Evolutionary conservation across 2,329 filamentous ascomycete genomes (phyloP), one percentile per base, ranked within the genome.

Genomic region (Teratosphaeriaceae sp.): DNA sequence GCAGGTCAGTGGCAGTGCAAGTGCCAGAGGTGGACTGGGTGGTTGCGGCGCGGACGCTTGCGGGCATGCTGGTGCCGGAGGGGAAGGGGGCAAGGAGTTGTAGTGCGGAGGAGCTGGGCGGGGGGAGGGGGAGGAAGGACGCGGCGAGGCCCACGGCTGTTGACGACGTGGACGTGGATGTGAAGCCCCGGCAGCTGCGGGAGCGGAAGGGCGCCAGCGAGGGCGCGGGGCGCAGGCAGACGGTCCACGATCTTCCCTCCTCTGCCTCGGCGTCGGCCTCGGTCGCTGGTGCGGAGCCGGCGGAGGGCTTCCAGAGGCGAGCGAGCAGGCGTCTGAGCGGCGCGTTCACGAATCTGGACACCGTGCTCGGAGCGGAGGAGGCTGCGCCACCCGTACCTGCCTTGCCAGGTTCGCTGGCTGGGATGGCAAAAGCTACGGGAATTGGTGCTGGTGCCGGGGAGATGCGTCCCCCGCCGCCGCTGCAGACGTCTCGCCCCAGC

Each of bases 21-120:
- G 78, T 84, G 1, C 88, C 89, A 2, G 84, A 89, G 34, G 83
- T 97, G 0, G 76, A 85, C 33, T 97, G 90, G 92, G 78, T 82
- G 0, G 76, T 84, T 21, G 88, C 89, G n/a, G 78, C 86, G 0
- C 78, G 87, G 54, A 88, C 94, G 60, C 69, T 97, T 11, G 85
- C 81, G 56, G 88, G 86, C 59, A 64, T 94, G 3, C 75, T 97
- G 18, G 84, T 96, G 44, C 92, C 90, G 0, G 72, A 71, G 0
- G 75, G 84, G 51, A 78, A 88, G 3, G 79, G 88, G 53, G 88
- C 84, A 0, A 74, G 74, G 40, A 95, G 88, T 65, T 87, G 77
- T 64, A 83, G 73, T 23, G 75, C 82, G 7, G 85, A 94, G 53
- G 88, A 96, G 35, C 73, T 97, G 5, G 76, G 42, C 66, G 80